Evolutionary conservation across 306 rosid genomes (phyloP), one percentile per base, ranked within the genome.

Genomic region (Prunus padus): DNA sequence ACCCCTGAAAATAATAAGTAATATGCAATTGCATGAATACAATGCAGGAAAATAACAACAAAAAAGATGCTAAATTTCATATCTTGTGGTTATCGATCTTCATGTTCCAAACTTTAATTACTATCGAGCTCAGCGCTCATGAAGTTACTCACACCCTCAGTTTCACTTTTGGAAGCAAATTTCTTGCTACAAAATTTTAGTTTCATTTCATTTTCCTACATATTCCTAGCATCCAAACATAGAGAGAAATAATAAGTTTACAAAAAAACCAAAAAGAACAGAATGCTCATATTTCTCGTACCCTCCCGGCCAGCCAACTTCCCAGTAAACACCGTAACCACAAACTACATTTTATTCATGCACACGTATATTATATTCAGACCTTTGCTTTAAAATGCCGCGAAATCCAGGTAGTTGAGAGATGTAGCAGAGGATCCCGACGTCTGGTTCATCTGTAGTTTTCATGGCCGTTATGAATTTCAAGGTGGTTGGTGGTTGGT

Each of bases 401-500:
- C 96, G 93, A 79, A 90, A 95, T 66, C 98, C 97, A 69, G 97
- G 92, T 45, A 95, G 92, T 69, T 76, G 72, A 42, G 98, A 95
- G 78, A 92, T 90, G 85, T 86, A 89, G 86, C 93, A 85, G 87
- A 72, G 69, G 67, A 95, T 89, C 46, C 99, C 99, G 19, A 95
- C 97, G 76, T 92, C 91, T 57, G 87, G 25, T 82, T 92, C 99
- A 18, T 79, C 88, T 0, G 87, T 61, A 28, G 96, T 65, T 75
- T 92, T 91, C 81, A 66, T 77, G 46, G 88, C 80, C 84, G 78
- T 76, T 15, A 30, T 66, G 26, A 47, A 55, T 71, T 76, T 64
- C 8, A 69, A 50, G 14, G 69, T 33, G 59, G 59, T 50, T 13
- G 57, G 47, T 54, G 79, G 47, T 49, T 54, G 79, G 47, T 49